phyloP scores from a whole-genome alignment of 805 yeast species.

The Yarrowia sp. region DNA sequence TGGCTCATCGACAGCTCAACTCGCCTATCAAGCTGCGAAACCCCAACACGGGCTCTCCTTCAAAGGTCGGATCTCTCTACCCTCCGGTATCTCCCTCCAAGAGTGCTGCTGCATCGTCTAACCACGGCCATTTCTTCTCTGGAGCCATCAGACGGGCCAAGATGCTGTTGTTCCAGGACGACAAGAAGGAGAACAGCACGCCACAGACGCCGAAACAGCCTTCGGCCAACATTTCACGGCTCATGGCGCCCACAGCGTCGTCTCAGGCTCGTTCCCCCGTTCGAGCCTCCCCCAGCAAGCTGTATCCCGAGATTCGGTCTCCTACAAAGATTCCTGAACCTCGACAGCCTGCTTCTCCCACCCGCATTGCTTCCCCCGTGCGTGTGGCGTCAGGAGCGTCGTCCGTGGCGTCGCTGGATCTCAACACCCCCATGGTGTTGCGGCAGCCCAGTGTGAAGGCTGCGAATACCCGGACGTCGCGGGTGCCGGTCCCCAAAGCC shows the following conservation, averaged over 20 bases:
- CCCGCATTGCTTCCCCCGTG: slow-evolving; percentile 1
- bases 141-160: slow-evolving; percentile 14
- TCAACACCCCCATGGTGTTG: background rate
- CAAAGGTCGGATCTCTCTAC: slow-evolving; percentile 1
- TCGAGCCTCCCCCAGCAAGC: background rate
- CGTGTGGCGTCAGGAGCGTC: slow-evolving; percentile 5
- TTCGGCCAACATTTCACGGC: background rate
- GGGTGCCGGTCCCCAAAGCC: slow-evolving; percentile 19
- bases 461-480: background rate
- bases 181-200: slow-evolving; percentile 7
- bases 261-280: background rate
- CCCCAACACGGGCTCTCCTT: background rate
- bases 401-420: background rate
- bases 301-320: slow-evolving; percentile 19
- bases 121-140: background rate
- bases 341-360: slow-evolving; percentile 21
- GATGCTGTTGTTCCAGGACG: slow-evolving; percentile 12
- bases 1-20: background rate
- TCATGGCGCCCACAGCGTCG: slow-evolving; percentile 23
- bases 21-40: slow-evolving; percentile 20
- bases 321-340: slow-evolving; percentile 9
- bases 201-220: slow-evolving; percentile 10
- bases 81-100: slow-evolving; percentile 5
- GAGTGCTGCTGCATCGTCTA: background rate
- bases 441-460: slow-evolving; percentile 14